phyloP scores from a whole-genome alignment of 192 early-diverging fungal species.

The Coemansia sp. region DNA sequence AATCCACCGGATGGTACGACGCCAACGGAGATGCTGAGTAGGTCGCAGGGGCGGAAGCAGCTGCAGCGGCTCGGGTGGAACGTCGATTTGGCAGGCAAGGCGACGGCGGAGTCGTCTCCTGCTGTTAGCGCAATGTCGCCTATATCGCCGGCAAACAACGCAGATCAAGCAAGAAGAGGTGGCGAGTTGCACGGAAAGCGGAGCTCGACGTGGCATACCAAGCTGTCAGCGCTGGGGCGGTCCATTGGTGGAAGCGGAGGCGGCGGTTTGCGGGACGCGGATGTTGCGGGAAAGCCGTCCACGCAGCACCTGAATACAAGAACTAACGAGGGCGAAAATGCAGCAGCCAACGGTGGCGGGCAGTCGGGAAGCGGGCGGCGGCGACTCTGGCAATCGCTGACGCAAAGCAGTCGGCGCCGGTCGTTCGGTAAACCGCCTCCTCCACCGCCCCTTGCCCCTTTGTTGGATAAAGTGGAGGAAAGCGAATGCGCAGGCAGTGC shows the following conservation, averaged over 20 bases:
- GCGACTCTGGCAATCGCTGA: constrained; percentile 21
- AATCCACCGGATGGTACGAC: constrained; percentile 25
- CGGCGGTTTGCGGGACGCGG: neutral
- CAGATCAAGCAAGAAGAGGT: neutral
- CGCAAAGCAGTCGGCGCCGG: constrained; percentile 3
- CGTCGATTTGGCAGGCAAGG: neutral
- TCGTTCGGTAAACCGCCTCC: neutral
- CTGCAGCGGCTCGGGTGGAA: constrained; percentile 29
- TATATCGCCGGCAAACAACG: constrained; percentile 1
- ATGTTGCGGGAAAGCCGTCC: neutral
- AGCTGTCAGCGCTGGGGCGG: neutral
- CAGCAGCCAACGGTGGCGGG: too few relatives aligned
- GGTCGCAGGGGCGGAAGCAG: constrained; percentile 18
- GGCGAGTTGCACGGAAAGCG: neutral
- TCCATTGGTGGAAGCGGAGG: neutral
- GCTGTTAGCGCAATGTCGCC: neutral
- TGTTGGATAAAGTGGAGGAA: neutral
- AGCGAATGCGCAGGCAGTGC: neutral
- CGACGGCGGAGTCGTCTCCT: neutral
- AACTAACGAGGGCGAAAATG: too few relatives aligned
- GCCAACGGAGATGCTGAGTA: constrained; percentile 30
- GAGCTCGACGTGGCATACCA: neutral
- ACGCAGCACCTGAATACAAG: neutral
- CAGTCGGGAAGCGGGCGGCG: constrained; percentile 12
- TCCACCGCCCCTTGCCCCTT: neutral